Base-by-base conservation (phyloP, 1,284 basidiomycete genomes). In the Irpex lacteus region DNA sequence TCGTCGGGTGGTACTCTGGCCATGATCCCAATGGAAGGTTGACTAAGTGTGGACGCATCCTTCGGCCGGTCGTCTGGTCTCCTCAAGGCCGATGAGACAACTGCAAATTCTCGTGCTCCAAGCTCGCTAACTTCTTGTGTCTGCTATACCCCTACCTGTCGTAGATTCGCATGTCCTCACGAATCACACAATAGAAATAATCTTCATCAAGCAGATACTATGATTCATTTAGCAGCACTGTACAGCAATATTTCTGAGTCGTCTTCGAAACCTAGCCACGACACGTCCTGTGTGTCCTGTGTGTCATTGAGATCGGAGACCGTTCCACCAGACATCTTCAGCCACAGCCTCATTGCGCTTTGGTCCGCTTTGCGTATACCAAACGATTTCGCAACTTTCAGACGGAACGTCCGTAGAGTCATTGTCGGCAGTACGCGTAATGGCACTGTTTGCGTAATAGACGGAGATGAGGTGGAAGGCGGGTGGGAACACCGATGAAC, bases 201-300 rank as follows among this genome's bases (percentile, higher is more conserved):
- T 44, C 15, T 15, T 15, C 40, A 15, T 44, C 8, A 44, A 44
- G 50, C 50, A 18, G 8, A 52, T 18, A 26, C 36, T 18, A n/a
- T 18, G 15, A 36, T 36, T n/a, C 59, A 26, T 26, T 37, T 19
- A 34, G 47, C 38, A 19, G n/a, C 6, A 32, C 44, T 9, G 34
- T 15, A 56, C 4, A 76, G 65, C 50, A 52, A 8, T 8, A 91
- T 74, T 65, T 80, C 76, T 64, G 84, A 81, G 36, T 79, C 82
- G n/a, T 84, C 80, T 65, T 91, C 88, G 47, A 93, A 71, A 2
- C 91, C 91, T 71, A 88, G 83, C 89, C 91, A 92, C 61, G 80
- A 83, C 58, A 92, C 72, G 65, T 87, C 82, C 60, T 82, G 82
- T 9, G 70, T 67, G 62, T 85, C 82, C 37, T 82, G 74, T 37